Conservation (phyloP, 139 green algal species). For the Coccomyxa sp. region DNA sequence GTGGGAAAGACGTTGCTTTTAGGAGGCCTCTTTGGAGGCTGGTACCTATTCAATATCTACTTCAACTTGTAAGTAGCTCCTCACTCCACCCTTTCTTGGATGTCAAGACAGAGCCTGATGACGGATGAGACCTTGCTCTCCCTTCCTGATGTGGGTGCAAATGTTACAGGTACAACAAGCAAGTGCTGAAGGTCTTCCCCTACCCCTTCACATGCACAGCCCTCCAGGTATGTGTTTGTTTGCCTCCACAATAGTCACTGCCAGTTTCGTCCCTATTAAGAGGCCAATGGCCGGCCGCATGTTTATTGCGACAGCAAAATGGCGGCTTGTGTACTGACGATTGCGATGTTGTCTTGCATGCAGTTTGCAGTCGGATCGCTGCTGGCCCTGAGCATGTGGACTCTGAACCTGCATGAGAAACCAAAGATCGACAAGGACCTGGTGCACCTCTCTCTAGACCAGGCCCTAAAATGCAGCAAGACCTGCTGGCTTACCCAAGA, state of each 20-base stretch:
- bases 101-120: not conserved
- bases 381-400: slow-evolving; percentile 69
- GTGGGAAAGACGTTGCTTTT: slow-evolving; percentile 40
- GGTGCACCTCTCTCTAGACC: slow-evolving; percentile 21
- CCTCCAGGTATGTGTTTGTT: slow-evolving; percentile 50
- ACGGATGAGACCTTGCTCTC: no score
- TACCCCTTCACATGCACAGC: slow-evolving; percentile 85
- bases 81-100: not conserved
- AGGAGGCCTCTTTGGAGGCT: slow-evolving; percentile 79
- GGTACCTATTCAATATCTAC: slow-evolving; percentile 96
- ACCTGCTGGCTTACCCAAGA: not conserved
- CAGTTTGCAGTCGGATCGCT: slow-evolving; percentile 79
- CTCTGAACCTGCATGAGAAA: slow-evolving; percentile 54
- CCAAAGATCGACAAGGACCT: slow-evolving; percentile 47
- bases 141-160: no score
- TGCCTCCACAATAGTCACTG: no score
- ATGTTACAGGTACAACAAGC: slow-evolving; percentile 80
- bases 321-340: not conserved
- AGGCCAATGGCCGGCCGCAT: not conserved
- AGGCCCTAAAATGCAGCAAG: not conserved
- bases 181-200: slow-evolving; percentile 82
- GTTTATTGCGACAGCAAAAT: not conserved
- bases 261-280: no score
- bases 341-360: not conserved
- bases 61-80: slow-evolving; percentile 92